Evolutionary conservation across 768 basidiomycete species (phyloP), one percentile per base, ranked within the genome.

Genomic region (Podaxis sp.): DNA sequence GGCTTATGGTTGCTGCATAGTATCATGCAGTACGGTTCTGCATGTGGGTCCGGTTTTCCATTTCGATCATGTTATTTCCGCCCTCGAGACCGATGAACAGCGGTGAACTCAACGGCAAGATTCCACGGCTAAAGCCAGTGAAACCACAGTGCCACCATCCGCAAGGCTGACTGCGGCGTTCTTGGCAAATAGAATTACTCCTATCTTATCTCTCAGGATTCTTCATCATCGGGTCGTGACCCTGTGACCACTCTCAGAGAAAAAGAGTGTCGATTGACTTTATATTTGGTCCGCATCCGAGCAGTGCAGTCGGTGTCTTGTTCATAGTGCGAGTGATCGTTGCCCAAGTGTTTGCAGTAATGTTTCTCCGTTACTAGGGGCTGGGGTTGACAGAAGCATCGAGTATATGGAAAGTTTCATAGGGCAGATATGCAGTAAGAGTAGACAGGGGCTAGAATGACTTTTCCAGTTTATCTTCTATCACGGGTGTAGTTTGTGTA

Each of bases 41-140:
- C 66, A 90, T 86, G 38, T 83, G 83, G 52, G 82, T 83, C 40
- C 89, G 85, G 41, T 89, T 86, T 60, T 82, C 84, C 22, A 63
- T 44, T 11, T 50, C 26, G 20, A 53, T 52, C 48, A 66, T 10
- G 38, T 50, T n/a, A 72, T 59, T 51, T 20, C 36, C 48, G 37
- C 52, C 40, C 4, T 33, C 30, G 5, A 36, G 24, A n/a, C 22
- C 26, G n/a, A n/a, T n/a, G n/a, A n/a, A n/a, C n/a, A n/a, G n/a
- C 26, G 49, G 61, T 37, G 54, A 51, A 28, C 40, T 54, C 46
- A 40, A 24, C n/a, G 61, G 22, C 61, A 40, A 30, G 15, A 56
- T 10, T 38, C 54, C 44, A 41, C 67, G 13, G 63, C 48, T 15
- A 66, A 58, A 49, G 63, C 52, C 4, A 85, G 84, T 8, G 85